Evolutionary conservation across 2,329 filamentous ascomycete species (phyloP).

Genomic region (Xylariales sp.): DNA sequence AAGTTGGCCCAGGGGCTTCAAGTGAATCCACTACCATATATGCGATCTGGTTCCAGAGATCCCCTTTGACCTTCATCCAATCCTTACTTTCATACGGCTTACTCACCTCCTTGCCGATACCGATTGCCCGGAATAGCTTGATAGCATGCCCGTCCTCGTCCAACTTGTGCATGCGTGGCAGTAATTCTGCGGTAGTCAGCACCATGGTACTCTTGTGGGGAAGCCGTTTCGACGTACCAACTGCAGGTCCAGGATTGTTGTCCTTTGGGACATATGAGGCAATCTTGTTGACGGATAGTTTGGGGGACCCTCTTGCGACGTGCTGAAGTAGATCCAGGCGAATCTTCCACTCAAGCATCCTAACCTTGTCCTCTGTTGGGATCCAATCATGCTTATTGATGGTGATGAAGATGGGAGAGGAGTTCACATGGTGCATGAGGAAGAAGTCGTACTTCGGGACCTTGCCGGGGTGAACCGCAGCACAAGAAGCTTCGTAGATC

Average conservation of each 20-base stretch:
- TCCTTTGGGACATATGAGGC: constrained; percentile 51
- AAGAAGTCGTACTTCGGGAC: constrained; percentile 78
- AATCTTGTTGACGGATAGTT: constrained; percentile 56
- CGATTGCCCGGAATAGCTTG: constrained; percentile 69
- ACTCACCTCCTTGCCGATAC: constrained; percentile 54
- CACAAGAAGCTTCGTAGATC: constrained; percentile 43
- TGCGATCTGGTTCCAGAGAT: constrained; percentile 56
- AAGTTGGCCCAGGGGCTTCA: constrained; percentile 46
- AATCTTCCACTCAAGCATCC: constrained; percentile 78
- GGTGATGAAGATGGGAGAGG: constrained; percentile 65
- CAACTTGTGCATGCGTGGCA: constrained; percentile 41
- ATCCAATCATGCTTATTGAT: constrained; percentile 62
- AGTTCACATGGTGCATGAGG: constrained; percentile 69
- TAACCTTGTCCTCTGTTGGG: constrained; percentile 53
- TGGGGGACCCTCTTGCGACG: constrained; percentile 60
- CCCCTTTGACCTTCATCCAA: constrained; percentile 49
- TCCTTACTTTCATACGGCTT: constrained; percentile 38
- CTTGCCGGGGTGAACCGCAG: constrained; percentile 61
- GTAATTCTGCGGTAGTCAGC: constrained; percentile 30
- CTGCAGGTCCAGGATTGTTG: constrained; percentile 27
- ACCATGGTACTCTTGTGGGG: constrained; percentile 1
- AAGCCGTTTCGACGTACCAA: constrained; percentile 29
- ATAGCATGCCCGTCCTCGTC: constrained; percentile 77
- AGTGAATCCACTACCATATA: constrained; percentile 60
- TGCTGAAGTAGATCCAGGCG: constrained; percentile 72